Evolutionary conservation across 352 stramenopile genomes (phyloP).

Genomic region (Pythium dissimile): DNA sequence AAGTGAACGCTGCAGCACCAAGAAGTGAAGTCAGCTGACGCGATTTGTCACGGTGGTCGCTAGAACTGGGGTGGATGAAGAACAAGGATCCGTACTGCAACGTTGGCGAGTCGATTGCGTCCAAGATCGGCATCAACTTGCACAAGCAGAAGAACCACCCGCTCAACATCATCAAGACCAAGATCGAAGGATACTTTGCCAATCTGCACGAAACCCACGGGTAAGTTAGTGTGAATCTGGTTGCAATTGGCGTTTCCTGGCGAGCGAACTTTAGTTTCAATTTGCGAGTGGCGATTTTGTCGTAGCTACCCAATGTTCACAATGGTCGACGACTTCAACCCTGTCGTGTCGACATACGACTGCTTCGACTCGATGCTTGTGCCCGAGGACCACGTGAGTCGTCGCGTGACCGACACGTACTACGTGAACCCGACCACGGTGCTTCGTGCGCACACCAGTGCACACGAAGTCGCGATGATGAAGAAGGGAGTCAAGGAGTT

Average conservation of each 20-base stretch:
- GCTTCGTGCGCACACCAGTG: conserved; percentile 89
- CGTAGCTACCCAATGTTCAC: conserved; percentile 68
- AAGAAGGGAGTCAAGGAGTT: conserved; percentile 88
- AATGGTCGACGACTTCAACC: conserved; percentile 84
- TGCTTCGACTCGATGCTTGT: conserved; percentile 93
- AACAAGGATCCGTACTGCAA: conserved; percentile 86
- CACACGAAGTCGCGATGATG: conserved; percentile 93
- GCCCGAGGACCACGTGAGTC: conserved; percentile 87
- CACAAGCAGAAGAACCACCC: conserved; percentile 84
- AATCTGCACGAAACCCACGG: conserved; percentile 55
- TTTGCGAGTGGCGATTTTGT: too few relatives aligned
- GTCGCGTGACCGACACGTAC: conserved; percentile 87
- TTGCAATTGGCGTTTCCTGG: too few relatives aligned
- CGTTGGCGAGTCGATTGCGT: conserved; percentile 74
- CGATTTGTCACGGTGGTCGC: too few relatives aligned
- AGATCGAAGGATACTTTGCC: conserved; percentile 90
- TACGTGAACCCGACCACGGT: conserved; percentile 84
- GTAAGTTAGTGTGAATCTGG: too few relatives aligned
- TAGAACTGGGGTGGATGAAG: conserved; percentile 78
- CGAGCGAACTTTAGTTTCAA: too few relatives aligned
- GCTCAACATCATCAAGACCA: conserved; percentile 92
- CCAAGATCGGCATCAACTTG: conserved; percentile 88
- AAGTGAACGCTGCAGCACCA: too few relatives aligned
- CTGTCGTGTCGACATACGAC: conserved; percentile 84
- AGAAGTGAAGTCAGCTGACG: too few relatives aligned